Evolutionary conservation across 2,329 filamentous ascomycete species (phyloP), one percentile per base, ranked within the genome.

Genomic region (Dothideomycetes sp.): DNA sequence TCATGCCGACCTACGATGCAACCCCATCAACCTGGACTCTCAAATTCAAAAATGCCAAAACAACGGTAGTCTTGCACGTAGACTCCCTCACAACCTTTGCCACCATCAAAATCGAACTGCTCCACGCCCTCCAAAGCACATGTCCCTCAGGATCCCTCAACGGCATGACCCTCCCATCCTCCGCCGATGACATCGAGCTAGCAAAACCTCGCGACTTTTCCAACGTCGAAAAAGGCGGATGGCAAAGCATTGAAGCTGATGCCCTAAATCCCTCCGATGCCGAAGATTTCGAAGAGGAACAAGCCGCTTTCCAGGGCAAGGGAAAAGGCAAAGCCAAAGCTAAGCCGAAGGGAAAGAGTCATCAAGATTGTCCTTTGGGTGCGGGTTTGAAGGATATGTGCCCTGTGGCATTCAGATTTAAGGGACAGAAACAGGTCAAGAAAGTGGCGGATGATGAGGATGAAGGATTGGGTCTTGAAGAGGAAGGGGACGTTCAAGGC

Each of bases 51-150:
- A 54, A 63, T 39, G 53, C 61, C 51, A 63, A 60, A 33, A 65
- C 60, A 22, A 70, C 68, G 23, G 51, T 70, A 45, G 52, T 70
- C 29, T 59, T 71, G 0, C 64, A 70, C 53, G 54, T 61, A 49
- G 60, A 67, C 37, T 64, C 64, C 0, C 56, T 68, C 5, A 51
- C 61, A 40, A 56, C 59, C 34, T 60, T 70, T 41, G 30, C 49
- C 11, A 52, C 53, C 1, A 53, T 71, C 16, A 67, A 68, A 47
- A 29, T 53, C 5, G 53, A 61, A 19, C 64, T 71, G 9, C 57
- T 64, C 41, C 48, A 53, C 33, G 64, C 64, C 0, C 54, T 71
- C 3, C 43, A 53, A 24, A 58, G 68, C 41, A 64, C 64, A 5
- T 49, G 51, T 8, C 55, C 64, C 1, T 49, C 49, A 23, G 58